phyloP scores from a whole-genome alignment of 371 early-diverging fungal species.

The Circinella minor region DNA sequence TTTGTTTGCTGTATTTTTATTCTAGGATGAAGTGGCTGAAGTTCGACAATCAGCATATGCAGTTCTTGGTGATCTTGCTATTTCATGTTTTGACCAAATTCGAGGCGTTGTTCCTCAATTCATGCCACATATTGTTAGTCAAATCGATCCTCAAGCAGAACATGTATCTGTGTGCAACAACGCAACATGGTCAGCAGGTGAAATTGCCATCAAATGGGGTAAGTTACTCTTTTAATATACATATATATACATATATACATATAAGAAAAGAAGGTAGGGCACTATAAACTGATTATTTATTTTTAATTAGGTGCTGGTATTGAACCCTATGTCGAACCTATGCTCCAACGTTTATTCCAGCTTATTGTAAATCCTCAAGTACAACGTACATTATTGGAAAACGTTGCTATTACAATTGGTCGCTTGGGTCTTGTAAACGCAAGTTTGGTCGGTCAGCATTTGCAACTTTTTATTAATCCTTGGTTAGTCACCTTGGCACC shows the following conservation, averaged over 20 bases:
- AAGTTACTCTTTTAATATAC: constrained; percentile 7
- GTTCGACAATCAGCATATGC: constrained; percentile 93
- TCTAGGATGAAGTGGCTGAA: constrained; percentile 76
- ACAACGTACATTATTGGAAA: constrained; percentile 83
- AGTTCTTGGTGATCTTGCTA: constrained; percentile 92
- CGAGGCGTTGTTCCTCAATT: constrained; percentile 73
- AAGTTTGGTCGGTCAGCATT: constrained; percentile 76
- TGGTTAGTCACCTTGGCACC: constrained; percentile 75
- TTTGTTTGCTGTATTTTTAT: constrained; percentile 20
- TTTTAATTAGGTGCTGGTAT: constrained; percentile 56
- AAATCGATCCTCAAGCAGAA: constrained; percentile 68
- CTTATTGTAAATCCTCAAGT: constrained; percentile 71
- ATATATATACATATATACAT: neutral
- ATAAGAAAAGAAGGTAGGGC: too few relatives aligned
- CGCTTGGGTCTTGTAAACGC: constrained; percentile 89
- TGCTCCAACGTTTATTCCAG: constrained; percentile 82
- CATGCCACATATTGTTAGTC: constrained; percentile 73
- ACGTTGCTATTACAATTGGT: constrained; percentile 94
- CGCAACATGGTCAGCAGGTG: constrained; percentile 94
- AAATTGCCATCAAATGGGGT: constrained; percentile 83
- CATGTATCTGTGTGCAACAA: constrained; percentile 87
- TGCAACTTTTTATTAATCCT: constrained; percentile 72
- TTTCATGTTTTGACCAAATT: constrained; percentile 77
- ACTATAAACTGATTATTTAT: neutral
- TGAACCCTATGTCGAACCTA: constrained; percentile 72